These are phyloP conservation scores for Rhododendron mucronatum DNA, from an alignment of 148 eudicot genomes.

Conservation along the genomic window DNA sequence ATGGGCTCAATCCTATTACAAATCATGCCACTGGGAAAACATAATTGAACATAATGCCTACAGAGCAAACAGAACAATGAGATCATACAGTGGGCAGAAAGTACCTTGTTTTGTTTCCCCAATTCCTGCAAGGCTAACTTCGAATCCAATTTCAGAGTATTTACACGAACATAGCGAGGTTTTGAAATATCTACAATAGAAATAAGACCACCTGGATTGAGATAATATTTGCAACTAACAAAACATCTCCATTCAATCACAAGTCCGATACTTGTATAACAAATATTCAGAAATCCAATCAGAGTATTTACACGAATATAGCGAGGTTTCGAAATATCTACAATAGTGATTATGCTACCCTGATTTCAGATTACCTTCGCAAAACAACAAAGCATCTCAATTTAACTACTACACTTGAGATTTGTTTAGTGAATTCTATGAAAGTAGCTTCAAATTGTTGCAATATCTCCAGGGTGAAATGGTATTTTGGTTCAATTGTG, in stretches of 20 bases:
- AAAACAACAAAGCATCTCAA: not conserved
- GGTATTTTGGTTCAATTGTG: not conserved
- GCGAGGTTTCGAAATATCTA: constrained; percentile 72
- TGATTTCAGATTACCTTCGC: not conserved
- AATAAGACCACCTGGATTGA: not conserved
- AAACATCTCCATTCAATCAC: not conserved
- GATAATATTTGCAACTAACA: not conserved
- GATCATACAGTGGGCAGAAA: not conserved
- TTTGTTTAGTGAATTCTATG: not conserved
- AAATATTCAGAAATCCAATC: constrained; percentile 27
- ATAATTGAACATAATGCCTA: not conserved
- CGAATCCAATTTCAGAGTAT: constrained; percentile 73
- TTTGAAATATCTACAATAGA: constrained; percentile 52
- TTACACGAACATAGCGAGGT: constrained; percentile 94
- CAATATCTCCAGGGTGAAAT: not conserved
- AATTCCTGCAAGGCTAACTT: constrained; percentile 55
- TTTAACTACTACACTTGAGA: not conserved
- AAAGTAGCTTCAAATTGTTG: not conserved
- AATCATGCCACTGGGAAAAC: not conserved
- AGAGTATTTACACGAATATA: constrained; percentile 88
- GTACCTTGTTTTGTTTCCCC: constrained; percentile 49
- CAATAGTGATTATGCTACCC: constrained; percentile 5
- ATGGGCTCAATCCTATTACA: not conserved
- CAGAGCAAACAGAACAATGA: not conserved
- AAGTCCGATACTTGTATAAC: not conserved